These are phyloP conservation scores for Xylaria multiplex DNA, from an alignment of 2,329 filamentous ascomycete genomes.

Conservation along the genomic window DNA sequence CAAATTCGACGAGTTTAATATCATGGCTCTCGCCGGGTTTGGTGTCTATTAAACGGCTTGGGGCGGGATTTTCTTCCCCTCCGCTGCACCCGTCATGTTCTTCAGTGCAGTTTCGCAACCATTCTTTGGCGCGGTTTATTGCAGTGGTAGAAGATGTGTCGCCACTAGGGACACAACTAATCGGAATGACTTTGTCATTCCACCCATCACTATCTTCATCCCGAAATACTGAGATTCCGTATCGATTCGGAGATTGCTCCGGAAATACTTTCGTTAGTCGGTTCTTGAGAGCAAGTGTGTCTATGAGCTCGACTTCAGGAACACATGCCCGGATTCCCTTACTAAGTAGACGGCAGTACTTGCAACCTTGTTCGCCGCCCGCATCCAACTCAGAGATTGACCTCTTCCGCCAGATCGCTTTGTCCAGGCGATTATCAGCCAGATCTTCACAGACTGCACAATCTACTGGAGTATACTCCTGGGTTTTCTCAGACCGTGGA, in stretches of 20 bases:
- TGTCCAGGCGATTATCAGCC: not conserved
- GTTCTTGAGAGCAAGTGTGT: not conserved
- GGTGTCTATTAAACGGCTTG: conserved; percentile 1
- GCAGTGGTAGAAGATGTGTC: not conserved
- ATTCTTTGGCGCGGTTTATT: conserved; percentile 2
- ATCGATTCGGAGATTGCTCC: not conserved
- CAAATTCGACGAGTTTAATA: not conserved
- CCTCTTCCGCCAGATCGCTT: not conserved
- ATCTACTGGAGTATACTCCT: not conserved
- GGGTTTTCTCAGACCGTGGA: not conserved
- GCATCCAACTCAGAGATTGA: conserved; percentile 2
- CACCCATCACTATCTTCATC: not conserved
- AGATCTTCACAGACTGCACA: not conserved
- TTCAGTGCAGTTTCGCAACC: not conserved
- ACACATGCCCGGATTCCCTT: not conserved
- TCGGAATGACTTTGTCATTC: not conserved
- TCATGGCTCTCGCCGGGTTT: not conserved
- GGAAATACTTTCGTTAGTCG: not conserved
- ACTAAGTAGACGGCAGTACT: conserved; percentile 2
- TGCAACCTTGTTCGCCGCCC: not conserved
- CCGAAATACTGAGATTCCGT: not conserved
- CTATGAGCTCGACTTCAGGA: not conserved
- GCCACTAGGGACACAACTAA: not conserved
- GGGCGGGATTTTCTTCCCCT: not conserved
- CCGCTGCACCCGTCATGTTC: not conserved